These are phyloP conservation scores for Leucogyrophana mollusca DNA, from an alignment of 768 basidiomycete species.

Conservation along the genomic window DNA sequence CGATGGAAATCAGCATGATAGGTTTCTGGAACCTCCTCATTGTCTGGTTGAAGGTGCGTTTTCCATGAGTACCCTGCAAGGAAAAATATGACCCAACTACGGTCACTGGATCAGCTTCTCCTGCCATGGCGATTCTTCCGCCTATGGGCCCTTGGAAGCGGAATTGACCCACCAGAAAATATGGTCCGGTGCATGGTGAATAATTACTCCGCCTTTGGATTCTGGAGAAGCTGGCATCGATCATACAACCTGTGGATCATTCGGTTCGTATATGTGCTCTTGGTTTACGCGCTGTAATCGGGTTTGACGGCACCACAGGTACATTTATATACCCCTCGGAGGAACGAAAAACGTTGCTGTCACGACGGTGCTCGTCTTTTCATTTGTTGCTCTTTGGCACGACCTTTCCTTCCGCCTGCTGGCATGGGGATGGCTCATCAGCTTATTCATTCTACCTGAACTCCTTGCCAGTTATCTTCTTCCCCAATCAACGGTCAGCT, in stretches of 20 bases:
- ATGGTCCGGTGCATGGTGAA: slow-evolving; percentile 99
- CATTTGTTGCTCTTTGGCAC: slow-evolving; percentile 98
- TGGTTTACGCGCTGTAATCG: neutral
- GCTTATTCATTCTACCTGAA: slow-evolving; percentile 88
- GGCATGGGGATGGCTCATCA: slow-evolving; percentile 96
- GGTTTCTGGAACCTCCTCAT: slow-evolving; percentile 97
- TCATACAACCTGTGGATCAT: slow-evolving; percentile 96
- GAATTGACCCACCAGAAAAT: slow-evolving; percentile 94
- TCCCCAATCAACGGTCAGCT: slow-evolving; percentile 60
- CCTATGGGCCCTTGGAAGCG: slow-evolving; percentile 85
- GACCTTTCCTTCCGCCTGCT: slow-evolving; percentile 85
- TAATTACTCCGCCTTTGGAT: slow-evolving; percentile 89
- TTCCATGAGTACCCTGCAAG: neutral
- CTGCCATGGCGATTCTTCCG: slow-evolving; percentile 98
- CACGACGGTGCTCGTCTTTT: slow-evolving; percentile 81
- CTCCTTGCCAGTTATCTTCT: slow-evolving; percentile 59
- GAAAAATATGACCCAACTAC: neutral
- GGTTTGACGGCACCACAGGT: slow-evolving; percentile 47
- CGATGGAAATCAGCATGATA: slow-evolving; percentile 84
- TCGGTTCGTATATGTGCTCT: slow-evolving; percentile 45
- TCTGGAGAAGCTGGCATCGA: slow-evolving; percentile 97
- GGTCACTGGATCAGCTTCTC: slow-evolving; percentile 56
- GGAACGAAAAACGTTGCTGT: slow-evolving; percentile 56
- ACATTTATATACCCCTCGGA: slow-evolving; percentile 92
- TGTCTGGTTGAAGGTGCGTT: slow-evolving; percentile 90